Percentiles rank a stretch among this genome's conserved stretches.
These are phyloP conservation scores for Leishmania amazonensis DNA, from an alignment of 208 protist genomes.

Conservation along the genomic window DNA sequence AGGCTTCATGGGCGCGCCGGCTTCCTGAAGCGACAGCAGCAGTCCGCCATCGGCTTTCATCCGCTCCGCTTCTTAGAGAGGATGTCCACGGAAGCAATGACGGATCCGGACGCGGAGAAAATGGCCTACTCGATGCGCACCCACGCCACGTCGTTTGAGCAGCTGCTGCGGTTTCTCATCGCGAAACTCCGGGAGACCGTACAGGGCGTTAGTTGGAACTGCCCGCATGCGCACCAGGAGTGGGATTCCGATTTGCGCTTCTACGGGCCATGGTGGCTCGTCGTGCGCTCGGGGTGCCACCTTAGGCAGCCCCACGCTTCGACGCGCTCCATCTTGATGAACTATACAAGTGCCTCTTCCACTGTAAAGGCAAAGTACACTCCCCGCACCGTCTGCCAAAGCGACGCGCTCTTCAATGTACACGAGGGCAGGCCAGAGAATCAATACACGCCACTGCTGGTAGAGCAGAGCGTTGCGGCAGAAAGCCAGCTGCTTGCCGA, in stretches of 20 bases:
- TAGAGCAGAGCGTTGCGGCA: conserved; percentile 16
- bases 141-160: conserved; percentile 22
- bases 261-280: conserved; percentile 73
- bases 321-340: not conserved
- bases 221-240: conserved; percentile 24
- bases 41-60: conserved; percentile 17
- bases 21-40: conserved; percentile 12
- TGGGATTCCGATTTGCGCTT: conserved; percentile 76
- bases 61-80: conserved; percentile 28
- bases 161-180: conserved; percentile 6
- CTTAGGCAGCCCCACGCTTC: not conserved
- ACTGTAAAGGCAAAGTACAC: not conserved
- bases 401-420: conserved; percentile 7
- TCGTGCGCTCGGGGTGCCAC: conserved; percentile 34
- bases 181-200: conserved; percentile 12
- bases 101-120: conserved; percentile 45
- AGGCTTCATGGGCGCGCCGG: not conserved
- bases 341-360: not conserved
- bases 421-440: conserved; percentile 24
- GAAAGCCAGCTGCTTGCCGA: conserved; percentile 72
- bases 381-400: too few relatives aligned
- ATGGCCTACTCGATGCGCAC: conserved; percentile 46
- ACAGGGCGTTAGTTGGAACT: conserved; percentile 40
- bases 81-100: conserved; percentile 47
- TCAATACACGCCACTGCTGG: conserved; percentile 48